Evolutionary conservation across 176 grass and related monocot species (phyloP), one percentile per base, ranked within the genome.

Genomic region (Cocos nucifera): DNA sequence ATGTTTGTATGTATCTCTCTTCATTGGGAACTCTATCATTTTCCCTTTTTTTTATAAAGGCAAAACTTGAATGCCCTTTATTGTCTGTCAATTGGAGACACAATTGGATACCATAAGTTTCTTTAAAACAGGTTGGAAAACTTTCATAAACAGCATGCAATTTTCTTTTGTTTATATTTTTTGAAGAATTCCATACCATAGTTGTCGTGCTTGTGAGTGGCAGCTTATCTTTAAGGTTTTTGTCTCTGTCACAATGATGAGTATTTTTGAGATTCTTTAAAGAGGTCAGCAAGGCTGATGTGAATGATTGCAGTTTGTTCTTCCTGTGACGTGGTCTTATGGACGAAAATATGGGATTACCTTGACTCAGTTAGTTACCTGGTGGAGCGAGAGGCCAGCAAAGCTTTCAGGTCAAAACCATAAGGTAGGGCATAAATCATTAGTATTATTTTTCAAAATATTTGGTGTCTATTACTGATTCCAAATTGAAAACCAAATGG

Each of bases 341-440:
- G 93, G 93, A 64, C 73, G 64, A 20, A 87, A 81, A 50, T 81
- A 85, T 1, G 84, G 87, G 53, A 80, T 98, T 69, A 85, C 67
- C 35, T 77, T 92, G 19, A 92, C 72, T 53, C 93, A 98, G 25
- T 58, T 98, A 61, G 70, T 58, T 20, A 56, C 79, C 16, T 98
- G 93, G 93, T 98, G 93, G 93, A 92, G 93, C 15, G 93, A 92
- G 63, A 92, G 69, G 22, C 93, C 87, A 28, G 87, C 93, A 29
- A 85, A 81, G 72, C 87, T 98, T 59, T 73, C 81, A 48, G 87
- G 93, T 2, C 87, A 88, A 76, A 75, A 81, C 58, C 75, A 88
- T 29, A 98, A 98, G 87, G 93, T 97, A 87, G 20, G 23, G 10
- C 14, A 72, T 61, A 3, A 8, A 24, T 30, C n/a, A 16, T 72